A percentile compares a stretch with the other conserved stretches of the same genome.
Conservation (phyloP, 2,329 filamentous ascomycete genomes). For the Eurotiales sp. region DNA sequence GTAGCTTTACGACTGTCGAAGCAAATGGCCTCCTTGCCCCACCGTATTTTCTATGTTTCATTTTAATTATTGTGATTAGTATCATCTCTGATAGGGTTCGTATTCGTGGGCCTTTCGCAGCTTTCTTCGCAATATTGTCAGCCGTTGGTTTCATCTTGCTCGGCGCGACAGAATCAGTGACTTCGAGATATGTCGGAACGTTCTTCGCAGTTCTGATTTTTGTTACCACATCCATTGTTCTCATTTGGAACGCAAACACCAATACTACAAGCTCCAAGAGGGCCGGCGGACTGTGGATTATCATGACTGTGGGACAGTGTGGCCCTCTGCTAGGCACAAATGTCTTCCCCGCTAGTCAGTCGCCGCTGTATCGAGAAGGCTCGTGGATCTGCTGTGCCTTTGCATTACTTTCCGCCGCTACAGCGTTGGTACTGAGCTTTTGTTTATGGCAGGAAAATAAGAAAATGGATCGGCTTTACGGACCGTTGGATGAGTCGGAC, state of each 20-base stretch:
- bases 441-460: slow-evolving; percentile 9
- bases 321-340: slow-evolving; percentile 31
- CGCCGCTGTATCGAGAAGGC: slow-evolving; percentile 33
- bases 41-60: slow-evolving; percentile 40
- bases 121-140: slow-evolving; percentile 30
- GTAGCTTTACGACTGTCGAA: slow-evolving; percentile 30
- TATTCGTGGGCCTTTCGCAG: slow-evolving; percentile 39
- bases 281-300: slow-evolving; percentile 33
- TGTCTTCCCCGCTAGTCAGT: slow-evolving; percentile 30
- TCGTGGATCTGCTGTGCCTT: slow-evolving; percentile 34
- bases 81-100: slow-evolving; percentile 35
- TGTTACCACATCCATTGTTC: slow-evolving; percentile 30
- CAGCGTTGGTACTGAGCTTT: not conserved
- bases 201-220: slow-evolving; percentile 41
- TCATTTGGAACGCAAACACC: slow-evolving; percentile 38
- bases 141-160: slow-evolving; percentile 41
- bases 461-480: slow-evolving; percentile 18
- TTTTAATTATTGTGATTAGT: slow-evolving; percentile 34
- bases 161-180: slow-evolving; percentile 31
- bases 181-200: slow-evolving; percentile 34
- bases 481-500: slow-evolving; percentile 2
- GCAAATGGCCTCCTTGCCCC: slow-evolving; percentile 38
- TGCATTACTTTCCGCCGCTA: slow-evolving; percentile 15
- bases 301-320: slow-evolving; percentile 37
- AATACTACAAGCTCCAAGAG: slow-evolving; percentile 36